Conservation (phyloP, 2,329 filamentous ascomycete species). For the Aspergillus texensis region DNA sequence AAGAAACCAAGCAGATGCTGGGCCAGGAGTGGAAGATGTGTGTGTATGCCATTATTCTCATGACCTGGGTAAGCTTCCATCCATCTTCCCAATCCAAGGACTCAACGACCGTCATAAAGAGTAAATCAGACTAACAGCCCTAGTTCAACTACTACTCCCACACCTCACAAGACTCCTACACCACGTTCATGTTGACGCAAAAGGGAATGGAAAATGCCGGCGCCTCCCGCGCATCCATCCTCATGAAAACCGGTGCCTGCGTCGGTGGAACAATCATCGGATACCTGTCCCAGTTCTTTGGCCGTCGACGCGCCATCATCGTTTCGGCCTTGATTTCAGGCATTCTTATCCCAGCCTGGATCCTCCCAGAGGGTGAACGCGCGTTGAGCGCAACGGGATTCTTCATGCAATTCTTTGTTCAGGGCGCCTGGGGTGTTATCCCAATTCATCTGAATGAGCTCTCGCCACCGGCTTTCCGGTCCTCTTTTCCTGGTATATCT, state of each 20-base stretch:
- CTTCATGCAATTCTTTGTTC: conserved; percentile 65
- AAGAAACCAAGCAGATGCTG: conserved; percentile 69
- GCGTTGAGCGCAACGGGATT: conserved; percentile 36
- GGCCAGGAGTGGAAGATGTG: conserved; percentile 73
- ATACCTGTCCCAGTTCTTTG: conserved; percentile 74
- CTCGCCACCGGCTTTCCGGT: conserved; percentile 70
- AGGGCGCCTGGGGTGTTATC: conserved; percentile 71
- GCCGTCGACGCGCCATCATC: conserved; percentile 61
- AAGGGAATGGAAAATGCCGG: conserved; percentile 68
- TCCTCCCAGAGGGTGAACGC: conserved; percentile 51
- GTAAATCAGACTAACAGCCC: neutral
- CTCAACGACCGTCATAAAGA: neutral
- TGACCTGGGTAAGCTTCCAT: conserved; percentile 60
- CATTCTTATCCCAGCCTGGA: conserved; percentile 73
- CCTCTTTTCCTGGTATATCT: conserved; percentile 60
- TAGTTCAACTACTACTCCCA: conserved; percentile 73
- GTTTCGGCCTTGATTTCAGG: conserved; percentile 66
- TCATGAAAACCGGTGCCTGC: conserved; percentile 78
- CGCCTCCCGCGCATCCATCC: conserved; percentile 73
- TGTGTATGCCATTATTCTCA: conserved; percentile 75
- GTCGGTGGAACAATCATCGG: conserved; percentile 59
- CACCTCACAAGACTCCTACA: conserved; percentile 79
- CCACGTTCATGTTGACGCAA: conserved; percentile 74
- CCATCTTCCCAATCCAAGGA: no score
- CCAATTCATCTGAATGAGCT: conserved; percentile 78